Evolutionary conservation across 106 monocot species (phyloP), one percentile per base, ranked within the genome.

Genomic region (Cymbidium sinense): DNA sequence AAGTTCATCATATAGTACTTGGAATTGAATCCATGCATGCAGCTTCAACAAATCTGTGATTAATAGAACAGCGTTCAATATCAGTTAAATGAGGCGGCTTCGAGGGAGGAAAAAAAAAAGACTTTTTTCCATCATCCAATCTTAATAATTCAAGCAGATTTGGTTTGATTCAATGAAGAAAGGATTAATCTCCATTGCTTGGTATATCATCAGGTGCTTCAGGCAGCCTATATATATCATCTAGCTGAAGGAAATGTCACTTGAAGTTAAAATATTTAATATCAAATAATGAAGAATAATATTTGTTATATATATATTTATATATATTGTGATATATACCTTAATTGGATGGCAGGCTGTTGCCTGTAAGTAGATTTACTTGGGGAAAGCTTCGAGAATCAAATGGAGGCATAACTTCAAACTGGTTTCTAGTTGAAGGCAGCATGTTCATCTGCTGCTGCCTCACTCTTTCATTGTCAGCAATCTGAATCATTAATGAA

Each of bases 371-470:
- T 67, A 83, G 30, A 35, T 58, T 86, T 33, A 75, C 67, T 39
- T 83, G 86, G 30, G 83, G 50, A 52, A 83, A 83, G 80, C 83
- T 86, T 31, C 77, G 76, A 0, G 86, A 80, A 81, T 86, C 86
- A 37, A 77, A 83, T n/a, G 77, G 70, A 69, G 86, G 65, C 77
- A 83, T 83, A 47, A 41, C 52, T 25, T 83, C 83, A 47, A 80
- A 86, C 25, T 78, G 83, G 9, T 4, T 50, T 34, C 50, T 76
- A 28, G 54, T 39, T 70, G 81, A 36, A 5, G 79, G 74, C 21
- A 86, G 30, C 61, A 86, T 52, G 54, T 70, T 80, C 54, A 83
- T 50, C 2, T 79, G 79, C 15, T 86, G 86, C 21, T 74, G 74
- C 41, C 83, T 80, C 36, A 70, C 75, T 58, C 86, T 80, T 75